Base-by-base conservation (phyloP, 345 rosid genomes). In the Xanthoceras sorbifolium region DNA sequence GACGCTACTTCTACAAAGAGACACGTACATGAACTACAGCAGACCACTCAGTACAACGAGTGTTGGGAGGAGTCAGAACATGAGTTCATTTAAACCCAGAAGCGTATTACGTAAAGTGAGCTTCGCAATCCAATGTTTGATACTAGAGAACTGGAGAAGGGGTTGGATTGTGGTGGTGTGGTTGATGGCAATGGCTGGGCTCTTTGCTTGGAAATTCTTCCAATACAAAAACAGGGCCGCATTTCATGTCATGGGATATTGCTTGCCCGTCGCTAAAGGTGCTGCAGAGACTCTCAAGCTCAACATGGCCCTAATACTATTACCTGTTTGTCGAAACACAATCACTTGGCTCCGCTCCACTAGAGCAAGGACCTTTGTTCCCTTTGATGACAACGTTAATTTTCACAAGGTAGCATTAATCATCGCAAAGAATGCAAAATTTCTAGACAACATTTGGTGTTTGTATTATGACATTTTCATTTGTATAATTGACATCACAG, bases 281-380 rank as follows among this genome's bases (percentile, higher is more conserved):
- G 93, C 99, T 34, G 99, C 98, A 1, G 99, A 96, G 88, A 96
- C 97, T 57, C 91, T 96, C 59, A 96, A 96, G 85, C 87, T 96
- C 86, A 96, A 96, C 81, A 93, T 96, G 99, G 99, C 99, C 78
- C 84, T 96, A 10, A 84, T 96, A 76, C 90, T 96, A n/a, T 76
- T 96, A 64, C 99, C 99, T 0, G 98, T 93, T 23, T 96, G 99
- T 82, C 89, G 99, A 48, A 96, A 93, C 80, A 90, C 97, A 9
- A 81, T 96, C 83, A 96, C 99, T 28, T 90, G 97, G 97, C 93
- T 96, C 25, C 81, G 99, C 20, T 91, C 97, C 69, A 96, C 98
- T 17, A 81, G 89, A 60, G 90, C 91, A 65, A 87, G 93, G 73
- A 66, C 84, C 28, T 84, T 85, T 52, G 73, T 93, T 71, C 97